A percentile compares a stretch with the other conserved stretches of the same genome.
Conservation (phyloP, 2,329 filamentous ascomycete genomes). For the Zymoseptoria crescenta region DNA sequence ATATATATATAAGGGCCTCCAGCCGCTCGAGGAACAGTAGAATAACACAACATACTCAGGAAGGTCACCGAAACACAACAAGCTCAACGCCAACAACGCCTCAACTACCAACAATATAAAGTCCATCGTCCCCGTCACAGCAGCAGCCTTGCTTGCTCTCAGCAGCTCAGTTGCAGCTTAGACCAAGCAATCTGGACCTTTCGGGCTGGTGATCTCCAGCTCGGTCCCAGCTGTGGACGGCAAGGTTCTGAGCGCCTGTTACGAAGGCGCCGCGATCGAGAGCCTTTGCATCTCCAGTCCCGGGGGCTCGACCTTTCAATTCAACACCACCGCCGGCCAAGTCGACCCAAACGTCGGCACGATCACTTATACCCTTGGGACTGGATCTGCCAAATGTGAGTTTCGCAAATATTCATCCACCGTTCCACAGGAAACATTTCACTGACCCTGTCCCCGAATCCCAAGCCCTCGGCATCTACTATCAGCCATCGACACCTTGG, state of each 20-base stretch:
- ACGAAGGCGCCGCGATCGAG: constrained; percentile 43
- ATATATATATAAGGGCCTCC: neutral
- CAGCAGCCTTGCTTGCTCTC: constrained; percentile 15
- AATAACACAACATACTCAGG: neutral
- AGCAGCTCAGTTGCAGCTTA: constrained; percentile 26
- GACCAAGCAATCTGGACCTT: constrained; percentile 34
- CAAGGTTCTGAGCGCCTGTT: constrained; percentile 36
- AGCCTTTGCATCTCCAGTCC: constrained; percentile 33
- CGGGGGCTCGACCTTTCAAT: constrained; percentile 10
- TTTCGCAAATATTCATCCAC: neutral
- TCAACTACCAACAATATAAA: constrained; percentile 8
- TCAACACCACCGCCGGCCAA: constrained; percentile 17
- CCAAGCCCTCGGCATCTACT: constrained; percentile 28
- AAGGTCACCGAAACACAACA: neutral
- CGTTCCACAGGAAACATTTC: constrained; percentile 5
- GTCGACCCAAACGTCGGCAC: constrained; percentile 28
- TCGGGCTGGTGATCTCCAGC: constrained; percentile 36
- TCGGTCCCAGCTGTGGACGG: constrained; percentile 33
- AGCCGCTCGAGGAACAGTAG: neutral
- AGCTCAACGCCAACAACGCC: neutral
- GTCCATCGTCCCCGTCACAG: constrained; percentile 3
- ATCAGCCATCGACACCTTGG: constrained; percentile 35
- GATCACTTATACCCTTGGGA: constrained; percentile 23
- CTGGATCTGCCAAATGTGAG: constrained; percentile 24
- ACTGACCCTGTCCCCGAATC: constrained; percentile 5